phyloP scores from a whole-genome alignment of 1,284 basidiomycete genomes.

The Boletus austroedulis region DNA sequence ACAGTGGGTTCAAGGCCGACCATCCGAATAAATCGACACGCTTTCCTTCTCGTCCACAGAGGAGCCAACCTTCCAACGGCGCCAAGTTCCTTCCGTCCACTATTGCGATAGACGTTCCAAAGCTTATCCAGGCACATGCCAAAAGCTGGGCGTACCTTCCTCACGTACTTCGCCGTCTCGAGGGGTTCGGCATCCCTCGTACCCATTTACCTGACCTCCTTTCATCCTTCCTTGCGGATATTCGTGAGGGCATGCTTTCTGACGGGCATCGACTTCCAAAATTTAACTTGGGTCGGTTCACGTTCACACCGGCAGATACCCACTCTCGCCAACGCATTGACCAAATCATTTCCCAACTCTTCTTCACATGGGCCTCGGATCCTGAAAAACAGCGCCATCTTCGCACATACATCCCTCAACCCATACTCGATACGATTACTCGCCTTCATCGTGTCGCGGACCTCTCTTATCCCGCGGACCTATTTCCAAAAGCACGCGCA shows the following conservation, averaged over 20 bases:
- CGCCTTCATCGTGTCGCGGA: conserved; percentile 37
- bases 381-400: conserved; percentile 27
- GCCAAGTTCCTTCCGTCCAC: neutral
- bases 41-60: neutral
- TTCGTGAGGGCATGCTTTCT: conserved; percentile 30
- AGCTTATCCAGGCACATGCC: conserved; percentile 22
- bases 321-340: conserved; percentile 28
- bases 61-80: neutral
- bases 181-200: conserved; percentile 38
- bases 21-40: neutral
- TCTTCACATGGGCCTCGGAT: conserved; percentile 43
- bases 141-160: conserved; percentile 31
- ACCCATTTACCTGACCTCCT: conserved; percentile 32
- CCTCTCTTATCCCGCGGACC: conserved; percentile 37
- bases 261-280: conserved; percentile 15
- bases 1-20: neutral
- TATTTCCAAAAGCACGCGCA: conserved; percentile 37
- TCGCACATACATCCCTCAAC: conserved; percentile 16
- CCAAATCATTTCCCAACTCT: conserved; percentile 37
- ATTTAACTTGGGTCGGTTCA: conserved; percentile 31
- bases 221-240: conserved; percentile 28
- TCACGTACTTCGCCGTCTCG: conserved; percentile 33
- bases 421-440: conserved; percentile 35
- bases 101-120: conserved; percentile 11
- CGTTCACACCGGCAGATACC: conserved; percentile 15